Percentiles rank a stretch among this genome's conserved stretches.
phyloP scores from a whole-genome alignment of 2,329 filamentous ascomycete genomes.

The Epicoccum sorghinum region DNA sequence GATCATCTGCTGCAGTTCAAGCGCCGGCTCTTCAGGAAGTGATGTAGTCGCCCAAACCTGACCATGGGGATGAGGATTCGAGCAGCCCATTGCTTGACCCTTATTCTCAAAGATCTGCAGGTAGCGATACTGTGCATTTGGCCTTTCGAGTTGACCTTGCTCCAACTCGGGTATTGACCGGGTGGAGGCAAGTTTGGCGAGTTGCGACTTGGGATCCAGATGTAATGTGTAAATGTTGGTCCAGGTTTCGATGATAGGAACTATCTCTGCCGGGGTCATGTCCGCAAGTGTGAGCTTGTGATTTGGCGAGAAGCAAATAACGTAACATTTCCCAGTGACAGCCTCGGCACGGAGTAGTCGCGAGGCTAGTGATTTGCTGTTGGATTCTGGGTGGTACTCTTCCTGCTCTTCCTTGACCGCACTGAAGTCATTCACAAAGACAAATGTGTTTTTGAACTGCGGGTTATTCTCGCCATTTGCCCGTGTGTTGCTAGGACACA shows the following conservation, averaged over 20 bases:
- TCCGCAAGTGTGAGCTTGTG: conserved; percentile 95
- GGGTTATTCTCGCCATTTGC: conserved; percentile 88
- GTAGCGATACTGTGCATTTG: conserved; percentile 82
- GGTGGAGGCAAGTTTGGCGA: conserved; percentile 56
- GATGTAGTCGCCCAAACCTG: conserved; percentile 95
- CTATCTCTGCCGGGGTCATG: conserved; percentile 75
- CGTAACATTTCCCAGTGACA: conserved; percentile 95
- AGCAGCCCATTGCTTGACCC: conserved; percentile 96
- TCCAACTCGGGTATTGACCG: conserved; percentile 56
- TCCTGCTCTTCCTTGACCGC: conserved; percentile 94
- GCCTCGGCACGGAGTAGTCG: conserved; percentile 81
- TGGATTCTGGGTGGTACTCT: conserved; percentile 67
- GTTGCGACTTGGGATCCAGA: conserved; percentile 72
- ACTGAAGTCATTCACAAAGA: conserved; percentile 97
- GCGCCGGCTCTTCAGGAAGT: conserved; percentile 84
- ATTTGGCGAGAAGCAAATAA: conserved; percentile 88
- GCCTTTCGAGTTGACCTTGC: conserved; percentile 54
- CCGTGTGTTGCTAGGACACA: conserved; percentile 89
- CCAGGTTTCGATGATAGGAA: conserved; percentile 88
- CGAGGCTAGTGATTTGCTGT: conserved; percentile 66
- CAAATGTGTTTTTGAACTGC: conserved; percentile 83
- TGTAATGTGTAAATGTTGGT: conserved; percentile 86
- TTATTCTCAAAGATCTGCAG: conserved; percentile 99
- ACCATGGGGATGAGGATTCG: conserved; percentile 96
- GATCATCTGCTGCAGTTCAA: conserved; percentile 78